A percentile compares a stretch with the other conserved stretches of the same genome.
phyloP scores from a whole-genome alignment of 1,284 basidiomycete species.

The Rhodotorula sp. region DNA sequence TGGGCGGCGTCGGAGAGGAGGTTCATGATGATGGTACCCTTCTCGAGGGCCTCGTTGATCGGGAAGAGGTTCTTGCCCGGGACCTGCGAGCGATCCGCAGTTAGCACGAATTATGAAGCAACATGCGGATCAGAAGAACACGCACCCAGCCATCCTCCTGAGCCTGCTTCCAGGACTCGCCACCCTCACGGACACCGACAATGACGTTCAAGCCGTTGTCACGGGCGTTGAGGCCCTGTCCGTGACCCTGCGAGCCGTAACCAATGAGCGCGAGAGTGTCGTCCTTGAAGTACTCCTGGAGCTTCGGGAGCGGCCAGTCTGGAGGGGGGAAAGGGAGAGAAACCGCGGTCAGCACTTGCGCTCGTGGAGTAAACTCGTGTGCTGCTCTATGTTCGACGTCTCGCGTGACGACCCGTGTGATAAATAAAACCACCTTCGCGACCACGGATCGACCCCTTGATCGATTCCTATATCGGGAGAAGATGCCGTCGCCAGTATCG shows the following conservation, averaged over 20 bases:
- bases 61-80: constrained; percentile 97
- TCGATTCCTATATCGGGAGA: too few relatives aligned
- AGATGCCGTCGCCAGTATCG: too few relatives aligned
- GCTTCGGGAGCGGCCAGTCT: constrained; percentile 96
- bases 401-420: too few relatives aligned
- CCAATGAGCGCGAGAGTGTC: constrained; percentile 96
- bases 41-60: constrained; percentile 94
- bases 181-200: constrained; percentile 95
- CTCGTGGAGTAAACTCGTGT: too few relatives aligned
- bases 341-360: neutral
- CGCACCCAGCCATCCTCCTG: constrained; percentile 92
- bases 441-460: too few relatives aligned
- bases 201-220: constrained; percentile 99
- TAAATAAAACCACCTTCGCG: too few relatives aligned
- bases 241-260: constrained; percentile 94
- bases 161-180: constrained; percentile 95
- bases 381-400: too few relatives aligned
- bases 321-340: constrained; percentile 37
- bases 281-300: constrained; percentile 99
- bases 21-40: constrained; percentile 99
- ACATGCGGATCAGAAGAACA: neutral
- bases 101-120: neutral
- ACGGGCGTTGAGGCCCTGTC: constrained; percentile 96
- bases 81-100: constrained; percentile 56
- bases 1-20: constrained; percentile 97